Conservation (phyloP, 2,329 filamentous ascomycete genomes). For the Exophiala aquamarina region DNA sequence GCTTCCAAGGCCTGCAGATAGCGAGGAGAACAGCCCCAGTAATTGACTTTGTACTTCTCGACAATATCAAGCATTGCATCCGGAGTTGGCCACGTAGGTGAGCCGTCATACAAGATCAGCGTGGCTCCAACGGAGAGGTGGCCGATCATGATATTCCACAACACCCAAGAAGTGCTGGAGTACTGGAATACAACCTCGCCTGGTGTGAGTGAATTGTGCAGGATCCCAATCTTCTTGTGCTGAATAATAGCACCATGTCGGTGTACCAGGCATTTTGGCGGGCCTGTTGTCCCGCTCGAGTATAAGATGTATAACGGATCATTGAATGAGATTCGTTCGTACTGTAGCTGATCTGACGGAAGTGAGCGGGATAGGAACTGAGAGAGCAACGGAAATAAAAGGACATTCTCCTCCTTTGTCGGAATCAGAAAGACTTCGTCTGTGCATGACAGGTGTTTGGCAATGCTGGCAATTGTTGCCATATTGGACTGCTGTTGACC, state of each 20-base stretch:
- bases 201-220: conserved; percentile 44
- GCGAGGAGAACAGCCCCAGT: conserved; percentile 44
- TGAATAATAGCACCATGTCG: conserved; percentile 43
- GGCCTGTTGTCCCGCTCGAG: conserved; percentile 42
- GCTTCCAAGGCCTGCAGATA: conserved; percentile 44
- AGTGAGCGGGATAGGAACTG: conserved; percentile 33
- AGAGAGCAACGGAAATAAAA: no score
- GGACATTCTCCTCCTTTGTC: no score
- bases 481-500: conserved; percentile 7
- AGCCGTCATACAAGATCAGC: conserved; percentile 45
- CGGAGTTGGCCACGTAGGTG: conserved; percentile 40
- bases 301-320: conserved; percentile 45
- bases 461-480: conserved; percentile 10
- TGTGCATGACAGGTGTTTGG: conserved; percentile 1
- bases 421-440: conserved; percentile 10
- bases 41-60: conserved; percentile 38
- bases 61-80: conserved; percentile 36
- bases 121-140: conserved; percentile 40
- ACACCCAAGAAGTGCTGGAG: conserved; percentile 46
- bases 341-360: conserved; percentile 34
- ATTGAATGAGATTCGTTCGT: conserved; percentile 40
- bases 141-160: conserved; percentile 45
- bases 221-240: conserved; percentile 42
- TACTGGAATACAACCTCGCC: conserved; percentile 46
- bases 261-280: conserved; percentile 47